A percentile compares a stretch with the other conserved stretches of the same genome.
phyloP scores from a whole-genome alignment of 345 rosid genomes.

The Eucalyptus erythrocorys region DNA sequence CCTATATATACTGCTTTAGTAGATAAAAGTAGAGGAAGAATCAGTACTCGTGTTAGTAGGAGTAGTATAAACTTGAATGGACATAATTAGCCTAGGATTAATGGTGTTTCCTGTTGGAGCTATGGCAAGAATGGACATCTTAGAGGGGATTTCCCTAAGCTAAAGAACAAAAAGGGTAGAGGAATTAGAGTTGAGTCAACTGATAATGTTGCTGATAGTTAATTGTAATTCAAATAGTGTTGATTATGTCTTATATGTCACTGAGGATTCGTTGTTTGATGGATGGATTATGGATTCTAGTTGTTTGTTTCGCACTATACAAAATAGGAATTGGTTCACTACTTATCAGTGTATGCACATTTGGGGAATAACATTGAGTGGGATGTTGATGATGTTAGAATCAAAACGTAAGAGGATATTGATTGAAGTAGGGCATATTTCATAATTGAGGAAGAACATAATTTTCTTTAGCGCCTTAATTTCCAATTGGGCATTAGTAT shows the following conservation, averaged over 20 bases:
- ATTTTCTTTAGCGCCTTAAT: not conserved
- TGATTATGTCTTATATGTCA: not conserved
- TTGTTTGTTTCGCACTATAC: not conserved
- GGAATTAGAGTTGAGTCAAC: not conserved
- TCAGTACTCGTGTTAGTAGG: not conserved
- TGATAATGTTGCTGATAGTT: not conserved
- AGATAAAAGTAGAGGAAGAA: not conserved
- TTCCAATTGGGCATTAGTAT: fast-evolving
- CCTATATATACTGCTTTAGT: not conserved
- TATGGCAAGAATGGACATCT: not conserved
- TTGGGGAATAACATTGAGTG: not conserved
- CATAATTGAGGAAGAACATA: not conserved
- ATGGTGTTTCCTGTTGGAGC: not conserved
- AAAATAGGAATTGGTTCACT: not conserved
- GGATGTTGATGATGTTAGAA: not conserved
- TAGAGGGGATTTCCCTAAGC: not conserved
- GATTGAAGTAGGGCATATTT: too few relatives aligned
- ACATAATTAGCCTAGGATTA: not conserved
- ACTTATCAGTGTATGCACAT: not conserved
- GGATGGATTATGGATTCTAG: not conserved
- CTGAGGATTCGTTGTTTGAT: not conserved
- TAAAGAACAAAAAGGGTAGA: not conserved
- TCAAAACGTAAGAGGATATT: too few relatives aligned
- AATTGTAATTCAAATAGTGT: too few relatives aligned
- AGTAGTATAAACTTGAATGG: not conserved